Base-by-base conservation (phyloP, 768 basidiomycete species). In the Xerocomus brunneocitrinus region DNA sequence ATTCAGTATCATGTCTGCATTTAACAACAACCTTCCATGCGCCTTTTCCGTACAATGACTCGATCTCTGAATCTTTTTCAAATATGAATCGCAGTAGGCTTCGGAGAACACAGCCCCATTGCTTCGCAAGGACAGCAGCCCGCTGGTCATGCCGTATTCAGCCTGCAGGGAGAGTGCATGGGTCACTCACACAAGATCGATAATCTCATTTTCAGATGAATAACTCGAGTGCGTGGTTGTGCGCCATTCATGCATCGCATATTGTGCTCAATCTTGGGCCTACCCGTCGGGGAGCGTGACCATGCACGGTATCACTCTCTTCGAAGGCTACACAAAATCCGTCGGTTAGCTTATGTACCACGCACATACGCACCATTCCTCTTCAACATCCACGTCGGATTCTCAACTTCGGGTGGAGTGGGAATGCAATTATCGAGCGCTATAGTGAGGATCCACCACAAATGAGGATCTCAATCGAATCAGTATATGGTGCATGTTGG, bases 281-380 rank as follows among this genome's bases (percentile, higher is more conserved):
- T 49, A 64, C 61, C 64, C 67, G 42, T 70, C 67, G 0, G 89
- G 88, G 28, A 90, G 77, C 1, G 81, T 75, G 44, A 79, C 83
- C 69, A 88, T 83, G 73, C 85, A 87, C 1, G 85, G 72, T 84
- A 91, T 85, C 16, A 91, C 89, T 54, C 89, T 82, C 55, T 74
- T 75, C 0, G 82, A 85, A 6, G 85, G 85, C 85, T 87, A 52
- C 1, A 52, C 25, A 16, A 30, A 27, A 32, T 34, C 28, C 35
- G 2, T 44, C 35, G 14, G 28, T 46, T 38, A 30, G 27, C 10
- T 12, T 43, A 32, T 27, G 42, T 25, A 45, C 27, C 2, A 8
- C 35, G 31, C 25, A 19, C 1, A 8, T 16, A 68, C 82, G 43
- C 41, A 88, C 89, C 89, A 91, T 91, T 91, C 47, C 89, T 81